Conservation (phyloP, 768 basidiomycete genomes). For the Lactifluus volemus region DNA sequence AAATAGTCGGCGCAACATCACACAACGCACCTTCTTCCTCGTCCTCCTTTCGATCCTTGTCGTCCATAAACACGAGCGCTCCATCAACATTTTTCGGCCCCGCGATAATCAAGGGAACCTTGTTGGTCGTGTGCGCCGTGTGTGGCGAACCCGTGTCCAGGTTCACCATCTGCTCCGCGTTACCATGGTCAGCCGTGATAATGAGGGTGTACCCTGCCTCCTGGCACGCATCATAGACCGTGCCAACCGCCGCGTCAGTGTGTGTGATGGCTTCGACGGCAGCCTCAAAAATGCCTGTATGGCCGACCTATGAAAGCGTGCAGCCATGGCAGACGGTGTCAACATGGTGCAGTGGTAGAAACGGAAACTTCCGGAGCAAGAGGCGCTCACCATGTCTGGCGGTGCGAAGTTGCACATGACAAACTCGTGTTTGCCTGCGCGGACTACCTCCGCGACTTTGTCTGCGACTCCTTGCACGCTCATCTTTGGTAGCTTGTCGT, state of each 20-base stretch:
- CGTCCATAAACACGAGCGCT: constrained; percentile 44
- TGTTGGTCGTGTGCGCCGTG: constrained; percentile 87
- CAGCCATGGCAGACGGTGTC: neutral
- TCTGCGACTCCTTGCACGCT: constrained; percentile 81
- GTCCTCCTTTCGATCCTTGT: constrained; percentile 39
- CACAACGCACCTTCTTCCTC: constrained; percentile 71
- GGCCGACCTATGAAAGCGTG: constrained; percentile 55
- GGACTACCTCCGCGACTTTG: constrained; percentile 83
- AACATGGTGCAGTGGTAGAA: neutral
- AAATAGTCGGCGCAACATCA: constrained; percentile 85
- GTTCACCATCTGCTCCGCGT: constrained; percentile 92
- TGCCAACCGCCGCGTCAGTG: constrained; percentile 87
- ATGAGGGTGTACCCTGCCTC: constrained; percentile 80
- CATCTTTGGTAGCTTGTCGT: constrained; percentile 89
- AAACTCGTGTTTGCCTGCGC: constrained; percentile 64
- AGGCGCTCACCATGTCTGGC: constrained; percentile 74
- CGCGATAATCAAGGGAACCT: constrained; percentile 85
- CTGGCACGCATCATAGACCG: constrained; percentile 77
- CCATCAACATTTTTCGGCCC: constrained; percentile 38
- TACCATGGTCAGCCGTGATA: constrained; percentile 91
- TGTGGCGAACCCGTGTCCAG: constrained; percentile 76
- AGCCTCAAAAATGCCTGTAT: constrained; percentile 87
- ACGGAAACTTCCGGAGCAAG: neutral
- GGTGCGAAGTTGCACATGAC: constrained; percentile 98
- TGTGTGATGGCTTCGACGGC: constrained; percentile 80